Evolutionary conservation across 164 flowering plant species (phyloP).

Genomic region (Nymphaea thermarum): DNA sequence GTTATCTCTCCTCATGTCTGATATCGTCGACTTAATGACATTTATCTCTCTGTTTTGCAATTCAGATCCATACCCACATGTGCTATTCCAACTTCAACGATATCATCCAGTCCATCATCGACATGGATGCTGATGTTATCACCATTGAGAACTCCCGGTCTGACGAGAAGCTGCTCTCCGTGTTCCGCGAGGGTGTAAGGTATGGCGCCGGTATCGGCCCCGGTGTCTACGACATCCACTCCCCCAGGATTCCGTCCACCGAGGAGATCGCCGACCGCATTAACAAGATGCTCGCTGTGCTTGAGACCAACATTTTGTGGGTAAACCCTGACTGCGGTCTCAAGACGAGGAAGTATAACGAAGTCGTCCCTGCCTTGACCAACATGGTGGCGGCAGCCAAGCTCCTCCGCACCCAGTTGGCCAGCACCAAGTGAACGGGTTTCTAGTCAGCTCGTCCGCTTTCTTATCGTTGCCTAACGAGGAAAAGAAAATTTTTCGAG

Average conservation of each 20-base stretch:
- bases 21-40: too few relatives aligned
- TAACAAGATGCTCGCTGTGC: constrained; percentile 93
- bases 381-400: constrained; percentile 90
- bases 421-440: constrained; percentile 52
- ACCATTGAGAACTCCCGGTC: constrained; percentile 96
- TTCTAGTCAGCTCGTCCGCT: too few relatives aligned
- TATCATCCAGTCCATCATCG: constrained; percentile 66
- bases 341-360: constrained; percentile 85
- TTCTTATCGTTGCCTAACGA: too few relatives aligned
- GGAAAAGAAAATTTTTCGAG: too few relatives aligned
- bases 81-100: constrained; percentile 80
- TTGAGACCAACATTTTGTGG: constrained; percentile 86
- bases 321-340: constrained; percentile 98
- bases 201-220: constrained; percentile 98
- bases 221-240: constrained; percentile 94
- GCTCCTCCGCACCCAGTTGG: constrained; percentile 63
- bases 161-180: constrained; percentile 92
- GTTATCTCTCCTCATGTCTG: too few relatives aligned
- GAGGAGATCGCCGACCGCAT: constrained; percentile 86
- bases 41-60: too few relatives aligned
- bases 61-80: constrained; percentile 80
- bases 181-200: constrained; percentile 91
- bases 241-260: constrained; percentile 80
- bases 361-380: constrained; percentile 23
- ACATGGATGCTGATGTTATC: constrained; percentile 94